Evolutionary conservation across 495 filamentous ascomycete genomes (phyloP), one percentile per base, ranked within the genome.

Genomic region (Talaromyces proteolyticus): DNA sequence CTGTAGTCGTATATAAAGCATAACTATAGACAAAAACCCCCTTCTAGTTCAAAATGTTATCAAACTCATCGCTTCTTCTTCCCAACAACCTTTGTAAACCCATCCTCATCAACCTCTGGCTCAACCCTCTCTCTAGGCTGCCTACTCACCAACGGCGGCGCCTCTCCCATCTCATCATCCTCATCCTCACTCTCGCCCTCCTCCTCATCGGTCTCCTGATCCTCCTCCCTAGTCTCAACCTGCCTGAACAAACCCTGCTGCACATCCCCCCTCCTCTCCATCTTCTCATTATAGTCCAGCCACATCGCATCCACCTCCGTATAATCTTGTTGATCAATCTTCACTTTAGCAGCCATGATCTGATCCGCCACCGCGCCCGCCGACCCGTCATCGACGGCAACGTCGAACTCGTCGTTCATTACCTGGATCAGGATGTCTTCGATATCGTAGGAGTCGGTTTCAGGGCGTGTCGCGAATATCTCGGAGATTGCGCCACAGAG

Each of bases 331-430:
- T 72, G 68, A 29, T 61, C 59, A 47, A 79, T 81, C 66, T 86
- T 70, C 49, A 67, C 73, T 58, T 81, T 76, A 50, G 90, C 62
- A 29, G 75, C 72, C 68, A 92, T 70, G 39, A 97, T 86, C 67
- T 78, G 66, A 50, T 76, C 75, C 16, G 89, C 89, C 16, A 95
- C 78, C 29, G 82, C 78, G 36, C 74, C 84, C 25, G 84, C 89
- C 48, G 81, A 89, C 54, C 88, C 91, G 67, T 96, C 91, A 58
- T 97, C 93, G 14, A 97, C 78, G 47, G 84, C 82, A 29, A 91
- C 85, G 44, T 93, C 89, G 62, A 96, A 98, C 67, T 98, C 92
- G 67, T 96, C 94, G 53, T 85, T 80, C 86, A 98, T 91, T 18
- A 91, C 86, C 56, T 96, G 87, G 22, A 94, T 68, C 46, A 97